Conservation (phyloP, 441 rosid genomes). For the Populus hybrid region DNA sequence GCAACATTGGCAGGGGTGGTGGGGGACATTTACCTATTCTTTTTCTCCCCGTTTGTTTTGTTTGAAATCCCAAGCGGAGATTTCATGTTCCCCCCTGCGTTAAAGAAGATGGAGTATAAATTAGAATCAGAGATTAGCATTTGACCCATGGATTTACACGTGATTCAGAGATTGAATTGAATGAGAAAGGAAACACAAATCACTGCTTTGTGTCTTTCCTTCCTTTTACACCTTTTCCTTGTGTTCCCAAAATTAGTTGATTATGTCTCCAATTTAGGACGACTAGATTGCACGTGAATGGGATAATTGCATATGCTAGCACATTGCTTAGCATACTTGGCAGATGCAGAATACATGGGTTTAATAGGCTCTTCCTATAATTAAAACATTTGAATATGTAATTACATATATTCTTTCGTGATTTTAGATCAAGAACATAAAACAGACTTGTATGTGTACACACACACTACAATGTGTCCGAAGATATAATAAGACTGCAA, state of each 20-base stretch:
- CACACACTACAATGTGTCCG: no score
- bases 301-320: no score
- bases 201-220: conserved; percentile 18
- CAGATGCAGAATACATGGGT: not conserved
- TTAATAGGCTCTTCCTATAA: not conserved
- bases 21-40: conserved; percentile 57
- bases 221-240: conserved; percentile 18
- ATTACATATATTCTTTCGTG: no score
- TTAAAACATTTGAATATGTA: no score
- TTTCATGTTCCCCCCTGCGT: conserved; percentile 37
- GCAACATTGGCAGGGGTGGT: conserved; percentile 58
- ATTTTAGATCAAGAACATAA: no score
- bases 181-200: not conserved
- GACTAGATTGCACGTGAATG: conserved; percentile 4
- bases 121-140: not conserved
- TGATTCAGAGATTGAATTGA: conserved; percentile 17
- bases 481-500: no score
- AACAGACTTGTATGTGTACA: no score
- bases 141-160: conserved; percentile 42
- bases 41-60: conserved; percentile 19
- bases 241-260: conserved; percentile 36
- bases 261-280: conserved; percentile 30
- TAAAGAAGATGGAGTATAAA: conserved; percentile 14
- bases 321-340: not conserved
- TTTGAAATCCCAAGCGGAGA: conserved; percentile 30